These are phyloP conservation scores for Plasmodium inui DNA, from an alignment of 169 alveolate genomes.

Conservation along the genomic window DNA sequence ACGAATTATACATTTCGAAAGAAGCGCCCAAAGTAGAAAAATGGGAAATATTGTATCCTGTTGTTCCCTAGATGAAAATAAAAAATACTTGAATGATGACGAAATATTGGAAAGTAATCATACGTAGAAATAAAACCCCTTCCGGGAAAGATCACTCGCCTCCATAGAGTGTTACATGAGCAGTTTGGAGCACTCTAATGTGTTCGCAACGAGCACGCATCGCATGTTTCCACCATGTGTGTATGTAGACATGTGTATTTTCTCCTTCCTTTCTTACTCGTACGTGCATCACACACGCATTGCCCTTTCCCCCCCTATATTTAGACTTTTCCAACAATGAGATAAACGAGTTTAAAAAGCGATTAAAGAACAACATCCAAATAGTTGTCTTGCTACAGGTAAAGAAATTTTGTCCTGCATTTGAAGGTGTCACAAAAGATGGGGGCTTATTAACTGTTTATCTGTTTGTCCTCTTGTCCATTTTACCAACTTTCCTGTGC, in stretches of 20 bases:
- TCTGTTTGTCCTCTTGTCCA: background rate
- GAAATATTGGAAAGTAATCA: constrained; percentile 73
- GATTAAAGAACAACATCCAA: constrained; percentile 61
- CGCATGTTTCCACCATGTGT: background rate
- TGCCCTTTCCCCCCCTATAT: background rate
- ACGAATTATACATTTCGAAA: background rate
- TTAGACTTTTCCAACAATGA: constrained; percentile 56
- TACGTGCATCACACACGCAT: background rate
- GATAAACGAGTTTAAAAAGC: constrained; percentile 71
- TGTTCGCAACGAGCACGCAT: background rate
- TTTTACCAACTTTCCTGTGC: background rate
- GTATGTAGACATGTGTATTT: background rate
- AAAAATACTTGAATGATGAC: constrained; percentile 71
- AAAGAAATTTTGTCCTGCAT: background rate
- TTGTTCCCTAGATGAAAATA: constrained; percentile 71
- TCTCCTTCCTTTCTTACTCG: background rate
- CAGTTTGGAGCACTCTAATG: background rate
- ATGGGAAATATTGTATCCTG: constrained; percentile 74
- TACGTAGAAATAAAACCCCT: background rate
- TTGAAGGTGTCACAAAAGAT: background rate
- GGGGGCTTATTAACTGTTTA: background rate
- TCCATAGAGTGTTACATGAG: background rate
- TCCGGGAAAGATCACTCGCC: background rate
- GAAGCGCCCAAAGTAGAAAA: background rate
- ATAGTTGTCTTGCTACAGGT: constrained; percentile 75